These are phyloP conservation scores for Pythium oligandrum DNA, from an alignment of 352 stramenopile species.

Conservation along the genomic window DNA sequence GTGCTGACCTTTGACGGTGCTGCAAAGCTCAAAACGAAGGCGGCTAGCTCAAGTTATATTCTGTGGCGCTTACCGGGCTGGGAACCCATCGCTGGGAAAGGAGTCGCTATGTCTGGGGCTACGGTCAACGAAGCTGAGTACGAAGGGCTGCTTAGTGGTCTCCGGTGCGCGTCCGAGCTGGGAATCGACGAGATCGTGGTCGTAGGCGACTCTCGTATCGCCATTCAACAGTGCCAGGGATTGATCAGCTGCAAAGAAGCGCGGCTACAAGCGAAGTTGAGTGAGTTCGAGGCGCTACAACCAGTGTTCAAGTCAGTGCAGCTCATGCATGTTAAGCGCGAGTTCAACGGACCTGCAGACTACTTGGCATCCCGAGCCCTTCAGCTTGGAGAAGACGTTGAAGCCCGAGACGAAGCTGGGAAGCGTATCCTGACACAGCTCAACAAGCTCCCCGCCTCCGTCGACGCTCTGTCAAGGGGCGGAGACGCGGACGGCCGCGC, in stretches of 20 bases:
- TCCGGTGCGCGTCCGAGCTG: neutral
- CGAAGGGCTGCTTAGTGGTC: neutral
- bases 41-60: neutral
- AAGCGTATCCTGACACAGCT: neutral
- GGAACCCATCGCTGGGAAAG: neutral
- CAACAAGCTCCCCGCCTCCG: neutral
- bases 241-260: neutral
- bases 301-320: neutral
- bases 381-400: neutral
- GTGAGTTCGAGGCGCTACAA: neutral
- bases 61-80: neutral
- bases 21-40: too few species aligned
- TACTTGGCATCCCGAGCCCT: neutral
- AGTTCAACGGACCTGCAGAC: conserved; percentile 9
- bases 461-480: neutral
- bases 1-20: too few species aligned
- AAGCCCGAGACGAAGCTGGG: neutral
- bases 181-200: neutral
- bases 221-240: neutral
- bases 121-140: conserved; percentile 1
- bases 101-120: neutral
- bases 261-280: neutral
- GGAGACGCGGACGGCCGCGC: too few species aligned
- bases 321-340: conserved; percentile 3
- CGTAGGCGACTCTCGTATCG: neutral